Percentiles rank a stretch among this genome's conserved stretches.
phyloP scores from a whole-genome alignment of 1,139 yeast species.

The Zygoascus hellenicus region DNA sequence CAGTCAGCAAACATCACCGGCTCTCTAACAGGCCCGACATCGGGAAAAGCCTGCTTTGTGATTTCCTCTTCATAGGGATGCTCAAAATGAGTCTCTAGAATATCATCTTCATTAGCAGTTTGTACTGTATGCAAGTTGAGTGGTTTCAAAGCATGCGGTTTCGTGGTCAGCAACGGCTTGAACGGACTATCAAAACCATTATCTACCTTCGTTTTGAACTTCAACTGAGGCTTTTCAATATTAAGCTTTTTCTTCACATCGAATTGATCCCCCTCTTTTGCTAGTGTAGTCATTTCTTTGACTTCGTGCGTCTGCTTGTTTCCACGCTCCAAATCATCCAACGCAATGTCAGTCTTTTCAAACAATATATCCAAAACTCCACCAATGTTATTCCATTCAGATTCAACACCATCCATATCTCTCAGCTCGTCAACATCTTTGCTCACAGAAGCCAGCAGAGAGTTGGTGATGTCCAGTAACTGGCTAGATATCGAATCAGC shows the following conservation, averaged over 20 bases:
- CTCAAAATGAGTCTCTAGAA: conserved; percentile 45
- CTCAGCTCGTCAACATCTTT: conserved; percentile 28
- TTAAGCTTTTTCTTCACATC: conserved; percentile 34
- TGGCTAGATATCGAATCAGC: conserved; percentile 42
- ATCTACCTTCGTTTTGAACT: conserved; percentile 55
- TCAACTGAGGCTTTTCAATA: conserved; percentile 65
- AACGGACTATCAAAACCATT: conserved; percentile 69
- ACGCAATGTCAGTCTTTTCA: conserved; percentile 66
- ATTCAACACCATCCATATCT: conserved; percentile 42
- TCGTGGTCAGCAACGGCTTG: conserved; percentile 59
- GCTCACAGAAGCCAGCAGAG: conserved; percentile 44
- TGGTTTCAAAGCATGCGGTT: conserved; percentile 63
- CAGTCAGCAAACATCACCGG: conserved; percentile 61
- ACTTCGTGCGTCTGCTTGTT: neutral
- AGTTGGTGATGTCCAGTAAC: conserved; percentile 50
- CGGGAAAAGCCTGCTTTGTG: conserved; percentile 63
- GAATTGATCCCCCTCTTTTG: conserved; percentile 11
- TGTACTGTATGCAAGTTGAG: conserved; percentile 48
- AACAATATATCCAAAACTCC: conserved; percentile 62
- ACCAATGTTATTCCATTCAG: conserved; percentile 59
- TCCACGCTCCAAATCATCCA: conserved; percentile 38
- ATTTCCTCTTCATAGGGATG: conserved; percentile 88
- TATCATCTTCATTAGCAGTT: conserved; percentile 33
- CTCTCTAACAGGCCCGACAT: conserved; percentile 36
- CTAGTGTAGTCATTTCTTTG: conserved; percentile 7